Base-by-base conservation (phyloP, 306 rosid species). In the Heteromeles arbutifolia region DNA sequence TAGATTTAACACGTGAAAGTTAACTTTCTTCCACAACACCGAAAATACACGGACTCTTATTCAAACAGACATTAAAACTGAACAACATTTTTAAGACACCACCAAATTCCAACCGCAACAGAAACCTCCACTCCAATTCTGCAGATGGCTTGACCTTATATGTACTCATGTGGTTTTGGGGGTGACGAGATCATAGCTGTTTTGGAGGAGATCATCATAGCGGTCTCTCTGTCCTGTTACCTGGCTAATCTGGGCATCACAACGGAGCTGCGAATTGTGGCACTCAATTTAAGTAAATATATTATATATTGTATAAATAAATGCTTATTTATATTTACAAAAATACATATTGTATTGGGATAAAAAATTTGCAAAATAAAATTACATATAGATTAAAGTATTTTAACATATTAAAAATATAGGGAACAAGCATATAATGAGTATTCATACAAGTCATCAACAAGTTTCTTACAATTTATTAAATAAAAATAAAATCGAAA, bases 201-300 rank as follows among this genome's bases (percentile, higher is more conserved):
- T 86, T 44, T 56, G 89, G 22, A 95, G 96, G 65, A 90, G 45
- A 43, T 95, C 98, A 82, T 95, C 98, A 54, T 95, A 95, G 71
- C 90, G 96, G 75, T 92, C 97, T 80, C 97, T 89, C 10, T 96
- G 86, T 31, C 98, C 97, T 24, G 88, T 72, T 5, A 78, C 93
- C 67, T 94, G 93, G 80, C 96, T 90, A 69, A 94, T 94, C 78
- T 90, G 98, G 14, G 98, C 90, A 79, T 94, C 97, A 93, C 96
- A 87, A 2, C 77, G 80, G 70, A 94, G 90, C 86, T 94, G 98
- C 41, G 90, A 74, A 80, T 94, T 90, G 81, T 95, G 97, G 83
- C 96, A 95, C 31, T 95, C 98, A 32, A 31, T 5, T 31, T 31
- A 34, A 5, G 10, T 37, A 37, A 37, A 37, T 37, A 37, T 37